These are phyloP conservation scores for Heritiera littoralis DNA, from an alignment of 345 rosid genomes.

Conservation along the genomic window DNA sequence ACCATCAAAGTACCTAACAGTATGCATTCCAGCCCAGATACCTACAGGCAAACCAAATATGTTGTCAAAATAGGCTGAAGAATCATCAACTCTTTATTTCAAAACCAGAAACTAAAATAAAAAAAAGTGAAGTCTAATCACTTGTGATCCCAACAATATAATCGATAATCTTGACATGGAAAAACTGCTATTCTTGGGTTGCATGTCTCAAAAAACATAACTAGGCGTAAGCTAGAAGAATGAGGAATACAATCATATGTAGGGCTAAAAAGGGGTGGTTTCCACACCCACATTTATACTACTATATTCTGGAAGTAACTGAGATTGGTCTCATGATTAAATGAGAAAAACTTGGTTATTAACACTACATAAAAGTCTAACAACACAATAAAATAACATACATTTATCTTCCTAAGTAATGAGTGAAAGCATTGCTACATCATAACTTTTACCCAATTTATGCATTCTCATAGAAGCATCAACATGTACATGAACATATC, in stretches of 20 bases:
- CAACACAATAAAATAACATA: neutral
- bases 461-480: neutral
- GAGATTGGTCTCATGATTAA: neutral
- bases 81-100: neutral
- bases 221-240: neutral
- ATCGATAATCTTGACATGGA: neutral
- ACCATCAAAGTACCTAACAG: constrained; percentile 93
- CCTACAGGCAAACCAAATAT: constrained; percentile 46
- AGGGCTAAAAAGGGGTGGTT: neutral
- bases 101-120: neutral
- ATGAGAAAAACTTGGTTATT: neutral
- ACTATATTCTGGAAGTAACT: neutral
- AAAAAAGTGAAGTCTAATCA: neutral
- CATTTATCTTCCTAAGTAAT: neutral
- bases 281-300: neutral
- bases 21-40: constrained; percentile 98
- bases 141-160: neutral
- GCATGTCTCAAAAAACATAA: neutral
- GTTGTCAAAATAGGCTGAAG: neutral
- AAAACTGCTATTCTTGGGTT: neutral
- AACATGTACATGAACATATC: neutral
- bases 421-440: neutral
- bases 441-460: neutral
- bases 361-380: neutral
- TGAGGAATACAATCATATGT: neutral